Percentiles rank a stretch among this genome's conserved stretches.
These are phyloP conservation scores for Coemansia sp. DNA, from an alignment of 371 early-diverging fungal genomes.

Conservation along the genomic window DNA sequence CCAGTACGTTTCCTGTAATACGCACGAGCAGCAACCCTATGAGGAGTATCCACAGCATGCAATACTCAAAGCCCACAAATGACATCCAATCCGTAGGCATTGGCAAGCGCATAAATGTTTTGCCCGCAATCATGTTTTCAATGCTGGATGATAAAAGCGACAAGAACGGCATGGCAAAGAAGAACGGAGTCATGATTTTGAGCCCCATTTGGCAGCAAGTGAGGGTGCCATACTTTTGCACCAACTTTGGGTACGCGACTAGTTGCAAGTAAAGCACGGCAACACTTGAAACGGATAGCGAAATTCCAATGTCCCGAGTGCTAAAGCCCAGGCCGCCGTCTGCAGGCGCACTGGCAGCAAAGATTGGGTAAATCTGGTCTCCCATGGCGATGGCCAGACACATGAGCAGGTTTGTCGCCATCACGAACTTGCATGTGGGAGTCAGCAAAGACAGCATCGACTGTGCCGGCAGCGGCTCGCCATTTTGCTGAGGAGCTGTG, in stretches of 20 bases:
- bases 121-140: background rate
- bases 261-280: slow-evolving; percentile 60
- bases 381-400: slow-evolving; percentile 69
- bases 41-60: slow-evolving; percentile 28
- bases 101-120: background rate
- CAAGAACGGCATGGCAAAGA: slow-evolving; percentile 54
- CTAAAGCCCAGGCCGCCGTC: slow-evolving; percentile 65
- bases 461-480: background rate
- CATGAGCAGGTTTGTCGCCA: slow-evolving; percentile 46
- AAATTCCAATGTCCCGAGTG: slow-evolving; percentile 58
- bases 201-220: slow-evolving; percentile 57
- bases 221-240: slow-evolving; percentile 54
- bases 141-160: slow-evolving; percentile 15
- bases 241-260: slow-evolving; percentile 57
- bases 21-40: slow-evolving; percentile 17
- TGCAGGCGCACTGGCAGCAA: slow-evolving; percentile 52
- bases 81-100: background rate
- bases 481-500: too few species aligned
- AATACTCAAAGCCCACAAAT: background rate
- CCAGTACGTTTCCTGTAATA: slow-evolving; percentile 15
- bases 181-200: slow-evolving; percentile 52
- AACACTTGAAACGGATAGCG: slow-evolving; percentile 59
- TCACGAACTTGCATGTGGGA: slow-evolving; percentile 14
- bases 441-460: slow-evolving; percentile 14
- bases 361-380: slow-evolving; percentile 72